Percentiles rank a stretch among this genome's conserved stretches.
phyloP scores from a whole-genome alignment of 768 basidiomycete genomes.

The Mycena amicta region DNA sequence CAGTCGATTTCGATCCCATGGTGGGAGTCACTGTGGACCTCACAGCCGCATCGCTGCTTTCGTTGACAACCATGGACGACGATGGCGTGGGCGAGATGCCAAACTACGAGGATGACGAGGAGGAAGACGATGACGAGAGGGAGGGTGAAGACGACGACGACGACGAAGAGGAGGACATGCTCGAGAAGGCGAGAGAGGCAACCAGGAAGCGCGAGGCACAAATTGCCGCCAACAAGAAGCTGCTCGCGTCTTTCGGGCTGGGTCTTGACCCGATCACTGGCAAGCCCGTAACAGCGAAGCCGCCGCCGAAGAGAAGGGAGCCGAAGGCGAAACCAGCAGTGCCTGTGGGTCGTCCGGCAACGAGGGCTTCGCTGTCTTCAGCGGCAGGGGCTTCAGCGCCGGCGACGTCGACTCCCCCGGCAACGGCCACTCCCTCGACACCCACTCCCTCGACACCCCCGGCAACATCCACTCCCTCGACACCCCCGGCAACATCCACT shows the following conservation, averaged over 20 bases:
- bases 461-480: not conserved
- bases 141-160: not conserved
- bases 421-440: not conserved
- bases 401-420: not conserved
- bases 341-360: not conserved
- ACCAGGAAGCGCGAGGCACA: not conserved
- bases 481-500: not conserved
- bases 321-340: not conserved
- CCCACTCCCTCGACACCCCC: not conserved
- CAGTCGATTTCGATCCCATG: no score
- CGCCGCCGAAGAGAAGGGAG: not conserved
- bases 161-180: not conserved
- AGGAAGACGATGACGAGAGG: not conserved
- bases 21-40: not conserved
- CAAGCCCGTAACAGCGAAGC: not conserved
- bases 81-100: not conserved
- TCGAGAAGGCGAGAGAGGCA: not conserved
- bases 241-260: not conserved
- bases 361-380: not conserved
- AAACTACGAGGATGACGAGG: not conserved
- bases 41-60: not conserved
- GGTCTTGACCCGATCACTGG: not conserved
- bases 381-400: not conserved
- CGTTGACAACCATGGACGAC: not conserved
- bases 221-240: not conserved